Conservation (phyloP, 2,329 filamentous ascomycete species). For the Dothistroma septosporum region DNA sequence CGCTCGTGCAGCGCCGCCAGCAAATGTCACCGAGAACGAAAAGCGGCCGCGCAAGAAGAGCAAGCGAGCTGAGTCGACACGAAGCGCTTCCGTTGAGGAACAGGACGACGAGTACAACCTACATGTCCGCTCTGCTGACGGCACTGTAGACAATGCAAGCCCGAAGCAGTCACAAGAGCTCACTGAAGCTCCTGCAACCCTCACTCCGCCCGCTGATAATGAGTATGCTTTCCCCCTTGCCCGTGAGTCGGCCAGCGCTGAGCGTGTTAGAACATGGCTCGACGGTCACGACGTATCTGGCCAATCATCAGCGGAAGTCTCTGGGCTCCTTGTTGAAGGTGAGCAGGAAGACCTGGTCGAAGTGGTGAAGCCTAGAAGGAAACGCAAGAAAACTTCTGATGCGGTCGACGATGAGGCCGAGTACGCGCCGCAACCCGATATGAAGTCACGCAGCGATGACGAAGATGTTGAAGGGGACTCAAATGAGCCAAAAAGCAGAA, state of each 20-base stretch:
- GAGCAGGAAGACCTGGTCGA: not conserved
- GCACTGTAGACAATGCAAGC: not conserved
- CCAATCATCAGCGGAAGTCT: too few species aligned
- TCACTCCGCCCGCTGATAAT: not conserved
- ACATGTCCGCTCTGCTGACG: not conserved
- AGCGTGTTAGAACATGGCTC: slow-evolving; percentile 11
- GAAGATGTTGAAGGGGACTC: not conserved
- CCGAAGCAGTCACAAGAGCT: not conserved
- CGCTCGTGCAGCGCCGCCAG: not conserved
- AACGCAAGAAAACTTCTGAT: not conserved
- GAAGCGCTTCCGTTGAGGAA: not conserved
- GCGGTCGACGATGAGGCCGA: slow-evolving; percentile 18
- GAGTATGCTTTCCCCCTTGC: not conserved
- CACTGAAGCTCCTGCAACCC: not conserved
- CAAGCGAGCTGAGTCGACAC: not conserved
- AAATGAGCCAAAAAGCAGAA: slow-evolving; percentile 3
- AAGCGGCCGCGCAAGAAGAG: not conserved
- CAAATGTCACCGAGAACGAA: not conserved
- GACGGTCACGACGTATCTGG: slow-evolving; percentile 4
- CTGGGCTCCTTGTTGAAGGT: not conserved
- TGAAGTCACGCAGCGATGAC: not conserved
- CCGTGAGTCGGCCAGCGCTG: not conserved
- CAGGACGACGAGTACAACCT: not conserved
- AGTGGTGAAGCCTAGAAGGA: not conserved
- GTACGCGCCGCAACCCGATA: not conserved